A percentile compares a stretch with the other conserved stretches of the same genome.
Conservation (phyloP, 176 grass and related monocot species). For the Paspalum notatum region DNA sequence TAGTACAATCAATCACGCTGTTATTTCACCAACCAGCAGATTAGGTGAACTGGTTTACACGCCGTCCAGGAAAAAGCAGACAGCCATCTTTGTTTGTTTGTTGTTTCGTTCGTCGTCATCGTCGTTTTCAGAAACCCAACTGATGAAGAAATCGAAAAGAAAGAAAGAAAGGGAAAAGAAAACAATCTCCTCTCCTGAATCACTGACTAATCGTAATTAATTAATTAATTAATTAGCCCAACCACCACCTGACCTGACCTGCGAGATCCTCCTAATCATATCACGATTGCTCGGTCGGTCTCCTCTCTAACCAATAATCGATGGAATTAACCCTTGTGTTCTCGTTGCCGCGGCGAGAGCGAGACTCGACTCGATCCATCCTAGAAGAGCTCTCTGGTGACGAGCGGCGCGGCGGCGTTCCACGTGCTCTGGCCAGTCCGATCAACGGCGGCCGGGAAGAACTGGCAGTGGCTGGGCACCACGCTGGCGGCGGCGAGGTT, state of each 20-base stretch:
- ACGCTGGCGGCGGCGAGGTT: neutral
- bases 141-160: conserved; percentile 43
- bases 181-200: neutral
- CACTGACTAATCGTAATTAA: conserved; percentile 1
- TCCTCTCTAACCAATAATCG: no score
- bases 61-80: conserved; percentile 65
- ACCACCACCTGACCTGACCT: conserved; percentile 5
- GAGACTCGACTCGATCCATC: neutral
- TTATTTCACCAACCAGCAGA: conserved; percentile 51
- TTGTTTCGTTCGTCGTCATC: conserved; percentile 30
- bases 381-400: conserved; percentile 59
- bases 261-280: conserved; percentile 19
- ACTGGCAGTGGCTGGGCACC: conserved; percentile 61
- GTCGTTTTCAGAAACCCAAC: conserved; percentile 32
- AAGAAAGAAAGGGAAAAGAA: neutral
- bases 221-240: conserved; percentile 41
- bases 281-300: no score
- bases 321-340: no score
- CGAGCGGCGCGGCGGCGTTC: conserved; percentile 48
- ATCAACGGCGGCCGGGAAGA: conserved; percentile 49
- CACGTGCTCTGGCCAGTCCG: conserved; percentile 47
- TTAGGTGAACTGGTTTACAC: conserved; percentile 58
- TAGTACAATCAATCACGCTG: conserved; percentile 55
- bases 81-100: conserved; percentile 42
- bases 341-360: conserved; percentile 7